phyloP scores from a whole-genome alignment of 768 basidiomycete genomes.

The Rhodosporidiobolus sp. region DNA sequence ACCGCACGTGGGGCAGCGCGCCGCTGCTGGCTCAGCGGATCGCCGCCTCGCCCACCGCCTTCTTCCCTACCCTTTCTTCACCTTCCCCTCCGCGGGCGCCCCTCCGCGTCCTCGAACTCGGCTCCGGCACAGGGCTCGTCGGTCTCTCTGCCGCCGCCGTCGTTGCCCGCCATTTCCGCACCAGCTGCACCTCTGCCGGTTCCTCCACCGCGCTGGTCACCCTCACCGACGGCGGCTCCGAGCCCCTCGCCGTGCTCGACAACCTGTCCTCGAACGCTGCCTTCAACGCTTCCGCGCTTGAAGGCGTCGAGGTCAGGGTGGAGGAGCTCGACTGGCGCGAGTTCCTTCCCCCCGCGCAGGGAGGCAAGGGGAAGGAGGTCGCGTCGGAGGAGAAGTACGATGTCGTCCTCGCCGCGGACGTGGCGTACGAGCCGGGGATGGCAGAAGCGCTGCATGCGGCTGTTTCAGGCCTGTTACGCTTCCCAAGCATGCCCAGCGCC shows the following conservation, averaged over 20 bases:
- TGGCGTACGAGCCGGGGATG: conserved; percentile 70
- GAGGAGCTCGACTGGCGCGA: conserved; percentile 64
- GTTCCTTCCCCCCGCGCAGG: neutral
- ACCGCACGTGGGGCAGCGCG: conserved; percentile 82
- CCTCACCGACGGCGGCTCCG: conserved; percentile 60
- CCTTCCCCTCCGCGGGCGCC: neutral
- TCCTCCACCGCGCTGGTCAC: conserved; percentile 54
- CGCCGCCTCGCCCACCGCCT: conserved; percentile 48
- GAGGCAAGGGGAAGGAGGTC: neutral
- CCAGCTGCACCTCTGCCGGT: no score
- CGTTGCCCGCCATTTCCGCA: conserved; percentile 42
- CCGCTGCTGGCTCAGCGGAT: conserved; percentile 62
- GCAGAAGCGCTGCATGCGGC: conserved; percentile 66
- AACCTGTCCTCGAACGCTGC: conserved; percentile 64
- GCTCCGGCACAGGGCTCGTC: conserved; percentile 79
- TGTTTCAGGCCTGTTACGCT: conserved; percentile 56
- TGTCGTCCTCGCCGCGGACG: conserved; percentile 72
- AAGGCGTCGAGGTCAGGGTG: conserved; percentile 51
- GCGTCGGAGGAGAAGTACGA: conserved; percentile 58
- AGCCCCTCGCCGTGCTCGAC: conserved; percentile 64
- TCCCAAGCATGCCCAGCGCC: no score
- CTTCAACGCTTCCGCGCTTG: conserved; percentile 53
- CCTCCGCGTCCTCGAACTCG: conserved; percentile 68
- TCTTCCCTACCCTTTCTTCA: neutral
- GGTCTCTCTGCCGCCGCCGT: conserved; percentile 65